Percentiles rank a stretch among this genome's conserved stretches.
phyloP scores from a whole-genome alignment of 257 asterid genomes.

The Echites panduratus region DNA sequence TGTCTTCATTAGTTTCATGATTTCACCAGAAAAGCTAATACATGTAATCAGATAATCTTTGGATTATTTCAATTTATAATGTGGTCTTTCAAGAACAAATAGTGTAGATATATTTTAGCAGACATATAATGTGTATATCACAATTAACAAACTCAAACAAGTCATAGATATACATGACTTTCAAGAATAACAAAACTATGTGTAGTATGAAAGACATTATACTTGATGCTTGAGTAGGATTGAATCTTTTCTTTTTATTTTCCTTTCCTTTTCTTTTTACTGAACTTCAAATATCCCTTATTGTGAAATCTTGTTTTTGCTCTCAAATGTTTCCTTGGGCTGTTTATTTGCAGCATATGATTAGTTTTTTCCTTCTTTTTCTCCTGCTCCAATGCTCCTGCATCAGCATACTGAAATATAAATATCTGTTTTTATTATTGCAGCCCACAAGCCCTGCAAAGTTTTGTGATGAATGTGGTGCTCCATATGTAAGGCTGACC shows the following conservation, averaged over 20 bases:
- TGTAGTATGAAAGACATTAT: not conserved
- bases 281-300: too few species aligned
- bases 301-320: too few species aligned
- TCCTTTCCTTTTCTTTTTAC: not conserved
- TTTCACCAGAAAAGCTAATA: not conserved
- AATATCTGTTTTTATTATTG: not conserved
- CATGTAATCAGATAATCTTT: not conserved
- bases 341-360: too few species aligned
- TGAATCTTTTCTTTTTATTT: not conserved
- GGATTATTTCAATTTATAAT: not conserved
- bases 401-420: not conserved
- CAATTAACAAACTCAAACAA: not conserved
- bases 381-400: not conserved
- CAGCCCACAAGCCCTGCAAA: slow-evolving; percentile 91
- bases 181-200: not conserved
- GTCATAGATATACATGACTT: not conserved
- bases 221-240: not conserved
- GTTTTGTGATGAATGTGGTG: slow-evolving; percentile 88
- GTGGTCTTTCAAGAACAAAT: not conserved
- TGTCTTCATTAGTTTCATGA: not conserved
- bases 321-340: not conserved
- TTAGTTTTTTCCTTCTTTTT: too few species aligned
- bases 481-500: slow-evolving; percentile 69
- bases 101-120: not conserved
- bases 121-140: too few species aligned